phyloP scores from a whole-genome alignment of 2,329 filamentous ascomycete species.

The Cladophialophora psammophila region DNA sequence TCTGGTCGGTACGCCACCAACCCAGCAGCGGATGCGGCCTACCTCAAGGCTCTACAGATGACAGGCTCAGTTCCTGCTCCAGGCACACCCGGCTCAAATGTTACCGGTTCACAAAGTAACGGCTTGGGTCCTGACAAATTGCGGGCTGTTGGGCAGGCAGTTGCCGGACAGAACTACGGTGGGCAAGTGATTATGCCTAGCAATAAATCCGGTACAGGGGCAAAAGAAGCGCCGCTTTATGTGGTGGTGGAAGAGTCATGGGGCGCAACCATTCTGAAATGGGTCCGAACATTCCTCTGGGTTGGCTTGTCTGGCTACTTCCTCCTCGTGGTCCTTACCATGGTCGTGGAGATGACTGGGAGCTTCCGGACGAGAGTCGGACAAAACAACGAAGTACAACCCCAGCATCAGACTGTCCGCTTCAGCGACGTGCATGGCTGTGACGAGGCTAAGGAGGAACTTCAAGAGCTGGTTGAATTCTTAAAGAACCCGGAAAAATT shows the following conservation, averaged over 20 bases:
- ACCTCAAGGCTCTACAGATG: constrained; percentile 74
- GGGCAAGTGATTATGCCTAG: constrained; percentile 64
- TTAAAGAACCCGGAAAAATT: constrained; percentile 92
- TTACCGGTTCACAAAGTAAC: constrained; percentile 6
- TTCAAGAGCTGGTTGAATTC: constrained; percentile 96
- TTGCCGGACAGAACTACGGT: constrained; percentile 70
- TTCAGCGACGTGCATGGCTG: constrained; percentile 97
- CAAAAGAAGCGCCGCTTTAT: constrained; percentile 85
- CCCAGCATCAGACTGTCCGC: constrained; percentile 87
- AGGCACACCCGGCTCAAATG: constrained; percentile 32
- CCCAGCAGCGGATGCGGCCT: constrained; percentile 76
- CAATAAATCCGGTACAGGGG: constrained; percentile 65
- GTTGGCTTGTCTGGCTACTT: constrained; percentile 83
- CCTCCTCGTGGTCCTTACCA: constrained; percentile 77
- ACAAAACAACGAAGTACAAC: constrained; percentile 83
- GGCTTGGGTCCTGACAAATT: constrained; percentile 68
- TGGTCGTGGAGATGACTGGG: constrained; percentile 82
- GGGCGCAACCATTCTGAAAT: constrained; percentile 81
- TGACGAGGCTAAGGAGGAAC: constrained; percentile 96
- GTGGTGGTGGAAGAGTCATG: constrained; percentile 94
- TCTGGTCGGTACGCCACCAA: constrained; percentile 86
- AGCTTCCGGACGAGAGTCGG: constrained; percentile 69
- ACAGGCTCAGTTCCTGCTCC: constrained; percentile 55
- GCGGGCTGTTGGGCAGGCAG: constrained; percentile 81
- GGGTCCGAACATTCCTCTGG: constrained; percentile 83